Evolutionary conservation across 2,329 filamentous ascomycete genomes (phyloP).

Genomic region (Alternaria conjuncta): DNA sequence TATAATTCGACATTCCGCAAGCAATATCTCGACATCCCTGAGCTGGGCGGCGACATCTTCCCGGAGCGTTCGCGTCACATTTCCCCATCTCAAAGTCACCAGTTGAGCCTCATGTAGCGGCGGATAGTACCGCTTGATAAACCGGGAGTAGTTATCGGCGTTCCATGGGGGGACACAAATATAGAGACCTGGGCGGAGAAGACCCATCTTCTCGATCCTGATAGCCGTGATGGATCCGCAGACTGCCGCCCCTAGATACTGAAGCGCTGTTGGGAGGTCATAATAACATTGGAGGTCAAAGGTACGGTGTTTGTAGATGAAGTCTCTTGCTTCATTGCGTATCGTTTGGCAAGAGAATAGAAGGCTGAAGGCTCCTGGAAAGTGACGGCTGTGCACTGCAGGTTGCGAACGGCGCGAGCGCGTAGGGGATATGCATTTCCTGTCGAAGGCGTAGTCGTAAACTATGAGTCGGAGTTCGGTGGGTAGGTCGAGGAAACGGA

Average conservation of each 20-base stretch:
- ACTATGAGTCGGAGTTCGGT: neutral
- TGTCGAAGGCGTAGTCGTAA: neutral
- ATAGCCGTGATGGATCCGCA: neutral
- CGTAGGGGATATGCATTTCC: neutral
- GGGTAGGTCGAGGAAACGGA: neutral
- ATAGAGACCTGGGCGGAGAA: neutral
- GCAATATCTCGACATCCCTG: neutral
- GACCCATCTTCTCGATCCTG: neutral
- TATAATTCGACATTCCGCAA: neutral
- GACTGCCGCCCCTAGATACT: neutral
- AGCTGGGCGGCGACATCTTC: neutral
- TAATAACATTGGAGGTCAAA: neutral
- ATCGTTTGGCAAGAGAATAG: neutral
- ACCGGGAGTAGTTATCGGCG: neutral
- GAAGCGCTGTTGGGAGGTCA: neutral
- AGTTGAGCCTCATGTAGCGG: neutral
- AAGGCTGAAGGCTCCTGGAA: neutral
- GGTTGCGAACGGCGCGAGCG: neutral
- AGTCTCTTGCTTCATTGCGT: neutral
- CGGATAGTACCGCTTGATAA: neutral
- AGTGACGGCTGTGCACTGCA: neutral
- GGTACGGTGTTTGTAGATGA: neutral
- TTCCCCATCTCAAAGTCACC: neutral
- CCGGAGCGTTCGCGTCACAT: neutral
- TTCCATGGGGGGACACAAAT: neutral